Percentiles rank a stretch among this genome's conserved stretches.
Conservation (phyloP, 805 yeast genomes). For the Zygosaccharomyces lentus region DNA sequence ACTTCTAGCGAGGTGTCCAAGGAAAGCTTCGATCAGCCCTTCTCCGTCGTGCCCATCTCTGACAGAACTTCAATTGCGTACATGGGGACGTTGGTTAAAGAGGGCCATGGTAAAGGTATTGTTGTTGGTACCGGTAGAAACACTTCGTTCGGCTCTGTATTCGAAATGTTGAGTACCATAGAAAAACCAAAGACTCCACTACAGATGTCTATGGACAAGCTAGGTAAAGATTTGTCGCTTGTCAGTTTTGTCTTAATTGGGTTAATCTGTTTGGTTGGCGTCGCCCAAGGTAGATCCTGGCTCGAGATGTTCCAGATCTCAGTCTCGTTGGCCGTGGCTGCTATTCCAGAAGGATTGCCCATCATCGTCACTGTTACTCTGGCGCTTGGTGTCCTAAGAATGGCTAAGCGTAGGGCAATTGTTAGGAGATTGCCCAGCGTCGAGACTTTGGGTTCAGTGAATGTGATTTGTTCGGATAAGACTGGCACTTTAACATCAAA, state of each 20-base stretch:
- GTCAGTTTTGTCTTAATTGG: conserved; percentile 87
- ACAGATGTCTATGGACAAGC: conserved; percentile 90
- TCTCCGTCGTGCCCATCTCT: conserved; percentile 48
- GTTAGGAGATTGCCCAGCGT: conserved; percentile 93
- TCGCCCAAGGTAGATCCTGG: conserved; percentile 91
- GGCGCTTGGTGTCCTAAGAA: conserved; percentile 92
- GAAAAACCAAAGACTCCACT: conserved; percentile 98
- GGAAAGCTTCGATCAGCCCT: conserved; percentile 27
- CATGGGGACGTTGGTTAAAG: conserved; percentile 97
- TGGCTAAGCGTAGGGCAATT: conserved; percentile 93
- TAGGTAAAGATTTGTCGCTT: conserved; percentile 85
- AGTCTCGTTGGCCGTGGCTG: conserved; percentile 97
- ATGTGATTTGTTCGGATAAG: conserved; percentile 88
- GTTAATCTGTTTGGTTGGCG: conserved; percentile 83
- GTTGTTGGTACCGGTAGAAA: conserved; percentile 86
- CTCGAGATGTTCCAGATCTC: conserved; percentile 97
- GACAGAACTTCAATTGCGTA: conserved; percentile 78
- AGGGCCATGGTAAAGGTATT: conserved; percentile 91
- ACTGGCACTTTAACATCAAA: conserved; percentile 89
- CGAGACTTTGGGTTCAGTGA: conserved; percentile 90
- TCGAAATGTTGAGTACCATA: conserved; percentile 90
- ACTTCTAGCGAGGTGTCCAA: conserved; percentile 41
- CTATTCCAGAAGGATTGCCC: conserved; percentile 98
- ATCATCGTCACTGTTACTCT: conserved; percentile 96
- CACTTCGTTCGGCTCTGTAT: conserved; percentile 93